phyloP scores from a whole-genome alignment of 2,329 filamentous ascomycete genomes.

The Ceratocystis smalleyi region DNA sequence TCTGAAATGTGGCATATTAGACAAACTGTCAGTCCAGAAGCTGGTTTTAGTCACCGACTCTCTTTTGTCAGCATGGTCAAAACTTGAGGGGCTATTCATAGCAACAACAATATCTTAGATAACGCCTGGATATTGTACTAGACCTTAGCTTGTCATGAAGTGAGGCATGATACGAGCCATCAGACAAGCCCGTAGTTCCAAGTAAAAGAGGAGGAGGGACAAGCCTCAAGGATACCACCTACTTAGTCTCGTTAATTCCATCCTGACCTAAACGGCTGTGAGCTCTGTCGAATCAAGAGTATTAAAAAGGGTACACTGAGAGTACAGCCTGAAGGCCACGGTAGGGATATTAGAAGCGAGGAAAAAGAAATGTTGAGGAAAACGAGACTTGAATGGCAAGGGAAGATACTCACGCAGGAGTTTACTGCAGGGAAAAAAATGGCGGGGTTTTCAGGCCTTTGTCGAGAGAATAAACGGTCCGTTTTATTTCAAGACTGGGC shows the following conservation, averaged over 20 bases:
- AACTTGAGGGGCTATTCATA: not conserved
- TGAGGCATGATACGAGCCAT: not conserved
- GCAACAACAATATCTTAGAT: not conserved
- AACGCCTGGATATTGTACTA: not conserved
- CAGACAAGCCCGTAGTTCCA: not conserved
- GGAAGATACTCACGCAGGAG: not conserved
- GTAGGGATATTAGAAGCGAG: not conserved
- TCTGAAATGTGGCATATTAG: not conserved
- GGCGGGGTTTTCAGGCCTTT: not conserved
- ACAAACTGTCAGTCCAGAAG: not conserved
- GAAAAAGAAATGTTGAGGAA: not conserved
- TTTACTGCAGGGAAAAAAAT: not conserved
- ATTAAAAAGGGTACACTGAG: not conserved
- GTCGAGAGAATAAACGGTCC: not conserved
- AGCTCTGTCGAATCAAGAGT: not conserved
- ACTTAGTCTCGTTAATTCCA: not conserved
- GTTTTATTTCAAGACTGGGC: not conserved
- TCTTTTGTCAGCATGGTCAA: not conserved
- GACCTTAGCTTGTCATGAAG: not conserved
- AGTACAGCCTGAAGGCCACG: not conserved
- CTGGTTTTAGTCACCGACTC: not conserved
- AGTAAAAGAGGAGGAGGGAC: too few species aligned
- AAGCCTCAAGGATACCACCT: too few species aligned
- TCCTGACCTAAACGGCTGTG: not conserved
- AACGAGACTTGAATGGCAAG: not conserved